phyloP scores from a whole-genome alignment of 768 basidiomycete species.

The Piloderma croceum region DNA sequence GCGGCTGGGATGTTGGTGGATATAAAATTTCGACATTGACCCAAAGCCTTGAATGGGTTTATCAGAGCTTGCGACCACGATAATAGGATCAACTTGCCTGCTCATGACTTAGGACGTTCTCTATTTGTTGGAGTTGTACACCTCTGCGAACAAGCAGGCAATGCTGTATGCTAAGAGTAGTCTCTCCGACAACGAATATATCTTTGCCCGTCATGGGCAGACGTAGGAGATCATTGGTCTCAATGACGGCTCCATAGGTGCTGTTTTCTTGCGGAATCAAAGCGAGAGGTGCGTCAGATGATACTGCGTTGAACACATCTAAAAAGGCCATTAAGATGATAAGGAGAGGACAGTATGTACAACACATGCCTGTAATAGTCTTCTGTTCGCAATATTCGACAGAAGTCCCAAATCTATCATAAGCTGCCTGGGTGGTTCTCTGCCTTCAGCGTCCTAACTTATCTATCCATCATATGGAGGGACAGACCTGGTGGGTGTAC shows the following conservation, averaged over 20 bases:
- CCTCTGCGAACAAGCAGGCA: slow-evolving; percentile 63
- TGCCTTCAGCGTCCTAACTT: slow-evolving; percentile 3
- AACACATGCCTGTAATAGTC: slow-evolving; percentile 33
- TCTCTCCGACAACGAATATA: slow-evolving; percentile 55
- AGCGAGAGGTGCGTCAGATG: slow-evolving; percentile 41
- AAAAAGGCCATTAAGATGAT: slow-evolving; percentile 2
- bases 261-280: slow-evolving; percentile 82
- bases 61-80: slow-evolving; percentile 2
- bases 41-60: slow-evolving; percentile 50
- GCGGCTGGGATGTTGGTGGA: slow-evolving; percentile 46
- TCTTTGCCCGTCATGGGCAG: slow-evolving; percentile 28
- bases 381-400: slow-evolving; percentile 38
- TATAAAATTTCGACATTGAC: slow-evolving; percentile 70
- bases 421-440: slow-evolving; percentile 35
- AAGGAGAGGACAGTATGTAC: neutral
- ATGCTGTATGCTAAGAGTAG: slow-evolving; percentile 58
- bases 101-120: slow-evolving; percentile 68
- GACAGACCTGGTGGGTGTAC: slow-evolving; percentile 57
- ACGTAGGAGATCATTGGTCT: slow-evolving; percentile 67
- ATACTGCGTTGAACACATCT: slow-evolving; percentile 59
- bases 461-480: slow-evolving; percentile 16
- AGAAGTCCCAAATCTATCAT: slow-evolving; percentile 38
- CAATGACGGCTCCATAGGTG: slow-evolving; percentile 65
- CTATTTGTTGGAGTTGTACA: slow-evolving; percentile 48
- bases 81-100: slow-evolving; percentile 43